These are phyloP conservation scores for Eimeria acervulina DNA, from an alignment of 169 alveolate genomes.

Conservation along the genomic window DNA sequence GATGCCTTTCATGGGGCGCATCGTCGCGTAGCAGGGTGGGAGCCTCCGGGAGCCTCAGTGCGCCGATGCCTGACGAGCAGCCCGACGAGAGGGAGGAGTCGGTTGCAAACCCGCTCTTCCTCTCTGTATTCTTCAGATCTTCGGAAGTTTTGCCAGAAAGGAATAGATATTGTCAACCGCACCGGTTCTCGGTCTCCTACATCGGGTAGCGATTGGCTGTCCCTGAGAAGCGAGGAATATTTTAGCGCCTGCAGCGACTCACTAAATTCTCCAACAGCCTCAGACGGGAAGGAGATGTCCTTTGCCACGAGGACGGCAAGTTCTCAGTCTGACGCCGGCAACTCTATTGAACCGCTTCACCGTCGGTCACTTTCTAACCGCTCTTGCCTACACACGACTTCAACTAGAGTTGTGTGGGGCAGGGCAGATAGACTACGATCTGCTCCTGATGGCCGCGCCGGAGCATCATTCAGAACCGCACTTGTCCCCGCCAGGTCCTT, in stretches of 20 bases:
- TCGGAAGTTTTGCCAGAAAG: background rate
- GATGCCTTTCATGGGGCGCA: background rate
- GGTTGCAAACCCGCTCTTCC: background rate
- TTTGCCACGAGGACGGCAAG: background rate
- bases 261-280: background rate
- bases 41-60: background rate
- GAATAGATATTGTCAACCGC: background rate
- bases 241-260: conserved; percentile 29
- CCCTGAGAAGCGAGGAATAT: conserved; percentile 44
- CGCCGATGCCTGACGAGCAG: background rate
- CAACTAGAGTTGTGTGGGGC: background rate
- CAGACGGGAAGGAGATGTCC: conserved; percentile 4
- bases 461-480: background rate
- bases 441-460: background rate
- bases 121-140: background rate
- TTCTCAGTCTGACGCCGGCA: background rate
- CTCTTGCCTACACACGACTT: background rate
- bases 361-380: background rate
- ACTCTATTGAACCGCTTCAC: background rate
- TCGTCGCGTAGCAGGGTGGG: background rate
- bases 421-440: background rate
- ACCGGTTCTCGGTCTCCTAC: background rate
- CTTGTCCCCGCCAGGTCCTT: background rate
- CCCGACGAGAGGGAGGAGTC: background rate
- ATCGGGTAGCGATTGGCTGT: background rate